phyloP scores from a whole-genome alignment of 2,329 filamentous ascomycete genomes.

The Blastomyces emzantsi region DNA sequence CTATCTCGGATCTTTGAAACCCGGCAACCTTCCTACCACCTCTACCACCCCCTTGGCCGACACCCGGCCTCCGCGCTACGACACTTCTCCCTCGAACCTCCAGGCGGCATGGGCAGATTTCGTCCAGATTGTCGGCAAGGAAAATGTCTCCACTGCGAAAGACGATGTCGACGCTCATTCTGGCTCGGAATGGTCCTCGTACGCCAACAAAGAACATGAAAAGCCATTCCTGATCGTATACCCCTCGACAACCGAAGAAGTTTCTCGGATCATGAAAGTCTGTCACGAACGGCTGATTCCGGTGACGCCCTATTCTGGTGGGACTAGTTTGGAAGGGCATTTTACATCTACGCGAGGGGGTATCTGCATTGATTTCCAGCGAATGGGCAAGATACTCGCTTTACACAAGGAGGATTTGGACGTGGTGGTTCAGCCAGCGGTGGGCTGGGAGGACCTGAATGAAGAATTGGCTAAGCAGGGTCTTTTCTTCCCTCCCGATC shows the following conservation, averaged over 20 bases:
- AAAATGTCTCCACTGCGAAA: conserved; percentile 52
- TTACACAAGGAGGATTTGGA: conserved; percentile 72
- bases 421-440: conserved; percentile 67
- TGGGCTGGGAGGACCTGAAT: conserved; percentile 82
- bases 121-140: conserved; percentile 51
- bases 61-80: conserved; percentile 43
- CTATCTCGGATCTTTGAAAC: conserved; percentile 45
- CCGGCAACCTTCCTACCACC: conserved; percentile 38
- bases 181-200: conserved; percentile 56
- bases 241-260: conserved; percentile 69
- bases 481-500: conserved; percentile 87
- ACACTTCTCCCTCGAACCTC: conserved; percentile 48
- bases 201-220: conserved; percentile 35
- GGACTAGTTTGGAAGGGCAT: conserved; percentile 83
- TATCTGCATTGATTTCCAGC: conserved; percentile 74
- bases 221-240: conserved; percentile 58
- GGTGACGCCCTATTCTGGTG: conserved; percentile 78
- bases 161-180: conserved; percentile 49
- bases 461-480: conserved; percentile 63
- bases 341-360: conserved; percentile 75
- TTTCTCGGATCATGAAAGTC: conserved; percentile 78
- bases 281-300: conserved; percentile 75
- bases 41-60: conserved; percentile 50
- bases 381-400: conserved; percentile 72
- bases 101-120: conserved; percentile 58